Percentiles rank a stretch among this genome's conserved stretches.
Conservation (phyloP, 2,329 filamentous ascomycete genomes). For the Orbilia javanica region DNA sequence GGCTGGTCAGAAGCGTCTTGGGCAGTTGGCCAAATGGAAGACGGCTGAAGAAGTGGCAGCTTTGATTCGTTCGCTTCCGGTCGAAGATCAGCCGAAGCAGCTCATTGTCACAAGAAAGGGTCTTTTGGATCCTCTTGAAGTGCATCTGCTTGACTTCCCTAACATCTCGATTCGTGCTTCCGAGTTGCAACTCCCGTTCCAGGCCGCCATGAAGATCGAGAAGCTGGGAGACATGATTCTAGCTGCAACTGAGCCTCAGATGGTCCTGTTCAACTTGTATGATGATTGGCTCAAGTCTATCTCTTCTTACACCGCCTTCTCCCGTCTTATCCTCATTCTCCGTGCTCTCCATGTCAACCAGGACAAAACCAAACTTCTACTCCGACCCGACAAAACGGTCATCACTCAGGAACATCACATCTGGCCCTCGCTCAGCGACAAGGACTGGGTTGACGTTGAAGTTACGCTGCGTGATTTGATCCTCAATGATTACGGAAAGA, state of each 20-base stretch:
- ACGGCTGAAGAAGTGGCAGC: slow-evolving; percentile 99
- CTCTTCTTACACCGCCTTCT: slow-evolving; percentile 98
- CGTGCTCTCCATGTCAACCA: slow-evolving; percentile 97
- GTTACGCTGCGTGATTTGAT: slow-evolving; percentile 95
- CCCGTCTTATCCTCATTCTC: slow-evolving; percentile 89
- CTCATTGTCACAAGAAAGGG: slow-evolving; percentile 98
- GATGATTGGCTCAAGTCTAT: slow-evolving; percentile 99
- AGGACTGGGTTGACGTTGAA: slow-evolving; percentile 99
- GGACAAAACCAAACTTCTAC: slow-evolving; percentile 95
- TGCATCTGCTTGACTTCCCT: slow-evolving; percentile 96
- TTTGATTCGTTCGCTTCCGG: slow-evolving; percentile 91
- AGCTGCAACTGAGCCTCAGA: slow-evolving; percentile 97
- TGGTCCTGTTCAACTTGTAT: slow-evolving; percentile 99
- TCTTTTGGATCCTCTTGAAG: slow-evolving; percentile 94
- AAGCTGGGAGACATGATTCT: slow-evolving; percentile 99
- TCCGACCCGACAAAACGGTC: slow-evolving; percentile 96
- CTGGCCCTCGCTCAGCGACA: slow-evolving; percentile 92
- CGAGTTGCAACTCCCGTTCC: slow-evolving; percentile 96
- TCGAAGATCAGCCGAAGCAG: slow-evolving; percentile 98
- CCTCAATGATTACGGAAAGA: slow-evolving; percentile 98
- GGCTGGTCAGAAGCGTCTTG: slow-evolving; percentile 98
- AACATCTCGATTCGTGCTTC: slow-evolving; percentile 99
- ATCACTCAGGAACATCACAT: slow-evolving; percentile 99
- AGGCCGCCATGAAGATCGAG: slow-evolving; percentile 99
- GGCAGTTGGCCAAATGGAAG: slow-evolving; percentile 99